phyloP scores from a whole-genome alignment of 2,329 filamentous ascomycete genomes.

The Helotiales sp. region DNA sequence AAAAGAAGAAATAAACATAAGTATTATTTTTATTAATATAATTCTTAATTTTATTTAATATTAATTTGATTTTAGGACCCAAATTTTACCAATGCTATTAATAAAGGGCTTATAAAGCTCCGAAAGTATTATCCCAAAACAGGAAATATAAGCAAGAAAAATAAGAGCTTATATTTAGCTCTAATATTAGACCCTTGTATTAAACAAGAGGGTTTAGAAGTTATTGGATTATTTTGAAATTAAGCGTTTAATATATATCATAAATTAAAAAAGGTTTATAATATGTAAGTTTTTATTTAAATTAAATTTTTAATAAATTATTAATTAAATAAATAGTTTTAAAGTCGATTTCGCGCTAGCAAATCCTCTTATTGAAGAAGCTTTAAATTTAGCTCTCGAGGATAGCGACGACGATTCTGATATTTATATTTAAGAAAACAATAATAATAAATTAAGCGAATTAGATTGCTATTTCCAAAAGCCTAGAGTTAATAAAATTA shows the following conservation, averaged over 20 bases:
- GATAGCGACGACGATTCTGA: too few relatives aligned
- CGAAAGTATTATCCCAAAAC: too few relatives aligned
- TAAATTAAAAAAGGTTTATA: too few relatives aligned
- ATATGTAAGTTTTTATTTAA: too few relatives aligned
- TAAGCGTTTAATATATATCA: background rate
- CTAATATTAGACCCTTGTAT: background rate
- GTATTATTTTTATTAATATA: background rate
- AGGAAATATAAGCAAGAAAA: too few relatives aligned
- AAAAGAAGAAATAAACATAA: background rate
- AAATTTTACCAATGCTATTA: background rate
- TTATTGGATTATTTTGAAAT: background rate
- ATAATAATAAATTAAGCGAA: too few relatives aligned
- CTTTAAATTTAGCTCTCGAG: background rate
- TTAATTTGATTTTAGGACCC: too few relatives aligned
- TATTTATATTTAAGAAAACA: too few relatives aligned
- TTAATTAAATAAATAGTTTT: too few relatives aligned
- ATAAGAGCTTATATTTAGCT: constrained; percentile 1
- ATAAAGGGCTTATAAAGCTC: constrained; percentile 1
- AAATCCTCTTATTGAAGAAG: background rate
- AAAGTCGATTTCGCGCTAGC: background rate
- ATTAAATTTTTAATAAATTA: too few relatives aligned
- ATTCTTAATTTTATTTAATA: too few relatives aligned
- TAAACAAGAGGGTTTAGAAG: background rate
- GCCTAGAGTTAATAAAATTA: background rate
- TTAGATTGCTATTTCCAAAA: too few relatives aligned